Percentiles rank a stretch among this genome's conserved stretches.
Evolutionary conservation across 805 yeast genomes (phyloP).

Genomic region (Saturnispora mendoncae): DNA sequence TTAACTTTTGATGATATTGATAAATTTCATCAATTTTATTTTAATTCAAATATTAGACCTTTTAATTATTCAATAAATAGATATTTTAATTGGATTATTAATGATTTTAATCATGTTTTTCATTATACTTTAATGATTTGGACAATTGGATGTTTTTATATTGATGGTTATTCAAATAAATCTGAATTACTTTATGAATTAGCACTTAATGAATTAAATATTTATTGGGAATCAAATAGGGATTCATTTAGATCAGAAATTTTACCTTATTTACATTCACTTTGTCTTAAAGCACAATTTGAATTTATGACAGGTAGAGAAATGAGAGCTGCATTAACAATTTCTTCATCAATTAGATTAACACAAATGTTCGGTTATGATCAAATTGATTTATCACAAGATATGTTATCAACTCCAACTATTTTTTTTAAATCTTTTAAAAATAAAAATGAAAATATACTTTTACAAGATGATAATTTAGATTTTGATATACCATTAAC

Average conservation of each 20-base stretch:
- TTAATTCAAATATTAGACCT: conserved; percentile 10
- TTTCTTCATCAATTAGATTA: conserved; percentile 22
- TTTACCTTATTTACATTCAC: conserved; percentile 22
- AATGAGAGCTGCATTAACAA: conserved; percentile 23
- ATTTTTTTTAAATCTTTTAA: conserved; percentile 14
- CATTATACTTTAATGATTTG: conserved; percentile 22
- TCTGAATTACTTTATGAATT: conserved; percentile 17
- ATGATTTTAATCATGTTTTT: conserved; percentile 16
- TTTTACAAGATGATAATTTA: conserved; percentile 17
- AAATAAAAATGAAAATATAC: conserved; percentile 8
- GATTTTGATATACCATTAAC: conserved; percentile 21
- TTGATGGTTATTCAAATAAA: conserved; percentile 16
- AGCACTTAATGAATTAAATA: conserved; percentile 13
- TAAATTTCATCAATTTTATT: conserved; percentile 17
- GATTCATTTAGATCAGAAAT: conserved; percentile 15
- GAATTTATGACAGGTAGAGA: conserved; percentile 24
- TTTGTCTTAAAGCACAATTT: conserved; percentile 20
- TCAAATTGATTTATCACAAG: conserved; percentile 23
- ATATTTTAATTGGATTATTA: conserved; percentile 15
- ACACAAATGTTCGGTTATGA: conserved; percentile 26
- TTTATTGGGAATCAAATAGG: conserved; percentile 16
- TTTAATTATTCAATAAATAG: conserved; percentile 18
- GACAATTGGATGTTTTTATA: conserved; percentile 16
- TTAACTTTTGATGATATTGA: conserved; percentile 19
- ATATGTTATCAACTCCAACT: conserved; percentile 15